phyloP scores from a whole-genome alignment of 176 grass and related monocot species.

The Chloris gayana region DNA sequence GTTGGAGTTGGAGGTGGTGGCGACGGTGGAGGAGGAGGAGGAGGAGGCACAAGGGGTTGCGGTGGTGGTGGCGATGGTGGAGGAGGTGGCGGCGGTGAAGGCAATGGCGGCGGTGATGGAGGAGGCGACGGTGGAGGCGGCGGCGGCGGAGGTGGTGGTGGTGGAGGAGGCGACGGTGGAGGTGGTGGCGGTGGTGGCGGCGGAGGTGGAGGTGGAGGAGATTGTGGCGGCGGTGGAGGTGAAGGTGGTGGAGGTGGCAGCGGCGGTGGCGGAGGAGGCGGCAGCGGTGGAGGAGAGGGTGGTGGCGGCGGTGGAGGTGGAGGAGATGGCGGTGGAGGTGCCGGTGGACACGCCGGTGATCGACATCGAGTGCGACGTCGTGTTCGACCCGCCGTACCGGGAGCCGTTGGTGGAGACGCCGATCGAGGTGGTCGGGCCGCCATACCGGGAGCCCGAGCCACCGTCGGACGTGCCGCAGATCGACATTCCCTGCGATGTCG shows the following conservation, averaged over 20 bases:
- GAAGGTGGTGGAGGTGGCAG: neutral
- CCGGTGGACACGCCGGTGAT: neutral
- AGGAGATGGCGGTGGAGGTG: neutral
- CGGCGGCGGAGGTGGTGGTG: no score
- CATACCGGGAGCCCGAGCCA: conserved; percentile 5
- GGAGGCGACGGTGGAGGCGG: neutral
- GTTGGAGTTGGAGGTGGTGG: no score
- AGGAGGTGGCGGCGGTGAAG: neutral
- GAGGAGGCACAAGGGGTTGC: neutral
- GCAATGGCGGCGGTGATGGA: neutral
- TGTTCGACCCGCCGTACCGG: conserved; percentile 13
- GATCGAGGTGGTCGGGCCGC: conserved; percentile 36
- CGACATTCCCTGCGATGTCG: conserved; percentile 46
- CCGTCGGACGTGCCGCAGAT: neutral
- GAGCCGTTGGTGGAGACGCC: conserved; percentile 46
- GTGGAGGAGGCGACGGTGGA: no score
- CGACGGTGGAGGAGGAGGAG: neutral
- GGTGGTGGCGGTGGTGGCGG: neutral
- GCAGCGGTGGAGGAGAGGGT: no score
- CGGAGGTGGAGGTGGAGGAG: neutral
- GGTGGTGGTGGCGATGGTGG: neutral
- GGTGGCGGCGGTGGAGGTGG: neutral
- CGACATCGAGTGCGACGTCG: conserved; percentile 60
- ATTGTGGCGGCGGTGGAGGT: neutral
- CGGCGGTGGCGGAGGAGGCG: no score